A percentile compares a stretch with the other conserved stretches of the same genome.
Conservation (phyloP, 805 yeast species). For the Candida pseudofarinosa region DNA sequence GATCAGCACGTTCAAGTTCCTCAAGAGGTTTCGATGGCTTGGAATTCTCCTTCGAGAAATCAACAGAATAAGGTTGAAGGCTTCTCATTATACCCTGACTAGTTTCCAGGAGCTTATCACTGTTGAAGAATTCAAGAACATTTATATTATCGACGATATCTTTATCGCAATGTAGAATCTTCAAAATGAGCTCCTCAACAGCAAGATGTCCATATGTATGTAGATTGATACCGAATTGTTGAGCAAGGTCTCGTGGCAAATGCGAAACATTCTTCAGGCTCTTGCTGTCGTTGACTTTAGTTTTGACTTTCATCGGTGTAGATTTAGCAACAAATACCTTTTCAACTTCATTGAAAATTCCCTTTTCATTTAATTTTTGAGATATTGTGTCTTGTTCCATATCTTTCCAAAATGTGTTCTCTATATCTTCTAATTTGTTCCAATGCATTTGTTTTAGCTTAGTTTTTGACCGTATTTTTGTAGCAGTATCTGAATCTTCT, state of each 20-base stretch:
- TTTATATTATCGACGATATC: constrained; percentile 67
- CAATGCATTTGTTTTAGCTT: constrained; percentile 94
- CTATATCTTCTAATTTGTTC: constrained; percentile 86
- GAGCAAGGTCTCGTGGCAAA: constrained; percentile 81
- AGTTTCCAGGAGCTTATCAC: constrained; percentile 70
- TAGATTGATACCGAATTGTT: constrained; percentile 90
- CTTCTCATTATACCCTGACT: constrained; percentile 67
- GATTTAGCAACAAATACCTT: constrained; percentile 84
- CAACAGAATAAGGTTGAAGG: constrained; percentile 76
- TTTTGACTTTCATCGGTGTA: constrained; percentile 28
- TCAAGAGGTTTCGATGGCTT: constrained; percentile 60
- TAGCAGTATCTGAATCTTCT: neutral
- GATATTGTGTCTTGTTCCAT: constrained; percentile 56
- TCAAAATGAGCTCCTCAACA: constrained; percentile 64
- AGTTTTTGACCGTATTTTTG: constrained; percentile 52
- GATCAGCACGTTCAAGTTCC: constrained; percentile 83
- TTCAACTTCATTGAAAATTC: constrained; percentile 81
- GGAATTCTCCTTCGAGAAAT: constrained; percentile 49
- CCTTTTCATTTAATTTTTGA: constrained; percentile 64
- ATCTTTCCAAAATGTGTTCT: constrained; percentile 81
- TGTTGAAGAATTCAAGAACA: constrained; percentile 79
- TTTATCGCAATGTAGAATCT: constrained; percentile 70
- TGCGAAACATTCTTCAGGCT: constrained; percentile 37
- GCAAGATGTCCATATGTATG: constrained; percentile 65
- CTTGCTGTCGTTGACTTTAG: constrained; percentile 22